Base-by-base conservation (phyloP, 108 stramenopile species). In the Pelagomonas calceolata region DNA sequence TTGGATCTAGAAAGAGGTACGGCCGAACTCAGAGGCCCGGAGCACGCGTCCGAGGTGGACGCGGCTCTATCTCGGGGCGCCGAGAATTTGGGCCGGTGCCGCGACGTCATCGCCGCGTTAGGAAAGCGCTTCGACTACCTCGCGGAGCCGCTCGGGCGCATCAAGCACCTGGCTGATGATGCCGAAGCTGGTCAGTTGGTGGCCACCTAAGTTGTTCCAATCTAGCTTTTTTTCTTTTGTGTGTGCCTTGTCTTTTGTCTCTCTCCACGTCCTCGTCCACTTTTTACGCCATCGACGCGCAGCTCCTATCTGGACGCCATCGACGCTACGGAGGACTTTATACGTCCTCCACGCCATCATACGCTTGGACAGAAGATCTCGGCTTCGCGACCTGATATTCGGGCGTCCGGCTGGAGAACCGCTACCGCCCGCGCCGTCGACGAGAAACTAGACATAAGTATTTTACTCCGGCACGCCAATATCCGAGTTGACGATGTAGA, bases 401-500 rank as follows among this genome's bases (percentile, higher is more conserved):
- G n/a, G n/a, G n/a, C n/a, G n/a, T n/a, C n/a, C n/a, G n/a, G n/a
- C n/a, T n/a, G n/a, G n/a, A n/a, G n/a, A n/a, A n/a, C n/a, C n/a
- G n/a, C n/a, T n/a, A n/a, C n/a, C n/a, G n/a, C n/a, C n/a, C n/a
- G n/a, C n/a, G n/a, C n/a, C n/a, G n/a, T n/a, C n/a, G n/a, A n/a
- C n/a, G n/a, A n/a, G n/a, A n/a, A n/a, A n/a, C n/a, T n/a, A n/a
- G n/a, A n/a, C n/a, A 43, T 10, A 43, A 5, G 39, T 43, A 5
- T 5, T 5, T 43, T 60, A 26, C 3, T 12, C 21, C 4, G 18
- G 21, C 51, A 26, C 18, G 51, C 18, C 51, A 26, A 26, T 26
- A 26, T 60, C 51, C 30, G 76, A 77, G 79, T 82, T 82, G 74
- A 82, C 75, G 32, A 82, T 77, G 66, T 79, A 72, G 64, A 82